These are phyloP conservation scores for Singerocomus rubriflavus DNA, from an alignment of 1,284 basidiomycete species.

Conservation along the genomic window DNA sequence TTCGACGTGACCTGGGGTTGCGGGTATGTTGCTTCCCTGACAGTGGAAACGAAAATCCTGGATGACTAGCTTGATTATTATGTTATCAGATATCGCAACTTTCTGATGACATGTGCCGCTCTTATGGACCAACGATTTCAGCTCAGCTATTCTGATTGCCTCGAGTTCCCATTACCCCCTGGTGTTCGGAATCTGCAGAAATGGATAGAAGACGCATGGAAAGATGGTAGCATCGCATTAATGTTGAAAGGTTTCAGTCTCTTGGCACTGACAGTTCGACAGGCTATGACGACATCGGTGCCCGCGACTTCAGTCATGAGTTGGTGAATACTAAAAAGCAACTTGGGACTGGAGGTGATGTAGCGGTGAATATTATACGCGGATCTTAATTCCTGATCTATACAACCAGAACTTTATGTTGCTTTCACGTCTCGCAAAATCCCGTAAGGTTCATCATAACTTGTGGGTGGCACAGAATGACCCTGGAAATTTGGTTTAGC, in stretches of 20 bases:
- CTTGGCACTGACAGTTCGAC: slow-evolving; percentile 3
- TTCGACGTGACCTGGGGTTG: slow-evolving; percentile 75
- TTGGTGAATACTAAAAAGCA: slow-evolving; percentile 67
- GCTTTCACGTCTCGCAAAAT: slow-evolving; percentile 73
- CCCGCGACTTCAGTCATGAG: slow-evolving; percentile 51
- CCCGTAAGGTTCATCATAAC: slow-evolving; percentile 51
- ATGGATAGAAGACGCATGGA: slow-evolving; percentile 82
- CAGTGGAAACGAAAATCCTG: neutral
- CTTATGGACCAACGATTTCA: slow-evolving; percentile 64
- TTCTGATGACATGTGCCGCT: slow-evolving; percentile 74
- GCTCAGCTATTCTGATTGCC: slow-evolving; percentile 55
- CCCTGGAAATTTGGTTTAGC: slow-evolving; percentile 34
- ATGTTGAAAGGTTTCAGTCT: too few relatives aligned
- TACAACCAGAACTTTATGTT: slow-evolving; percentile 39
- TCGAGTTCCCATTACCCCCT: slow-evolving; percentile 56
- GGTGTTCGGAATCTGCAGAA: slow-evolving; percentile 70
- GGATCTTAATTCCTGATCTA: slow-evolving; percentile 1
- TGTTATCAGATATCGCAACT: slow-evolving; percentile 77
- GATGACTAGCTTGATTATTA: slow-evolving; percentile 1
- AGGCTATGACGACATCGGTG: slow-evolving; percentile 77
- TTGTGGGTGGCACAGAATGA: neutral
- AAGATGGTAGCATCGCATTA: slow-evolving; percentile 42
- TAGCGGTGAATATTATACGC: neutral
- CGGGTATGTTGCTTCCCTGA: slow-evolving; percentile 45
- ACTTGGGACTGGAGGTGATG: slow-evolving; percentile 75